Percentiles rank a stretch among this genome's conserved stretches.
Evolutionary conservation across 2,329 filamentous ascomycete species (phyloP).

Genomic region (Didymella sp.): DNA sequence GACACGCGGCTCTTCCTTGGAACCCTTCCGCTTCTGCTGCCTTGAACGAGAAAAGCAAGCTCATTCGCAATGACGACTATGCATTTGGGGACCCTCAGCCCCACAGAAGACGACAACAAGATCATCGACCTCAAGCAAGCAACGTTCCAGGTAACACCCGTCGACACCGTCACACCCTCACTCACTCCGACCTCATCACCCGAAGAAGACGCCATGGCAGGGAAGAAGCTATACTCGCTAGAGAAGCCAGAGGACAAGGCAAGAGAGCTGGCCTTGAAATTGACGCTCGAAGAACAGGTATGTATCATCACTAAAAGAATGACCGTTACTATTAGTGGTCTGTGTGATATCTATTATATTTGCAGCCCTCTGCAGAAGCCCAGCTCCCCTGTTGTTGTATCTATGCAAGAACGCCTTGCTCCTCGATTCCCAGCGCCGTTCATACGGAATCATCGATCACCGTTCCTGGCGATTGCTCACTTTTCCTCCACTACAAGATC

Average conservation of each 20-base stretch:
- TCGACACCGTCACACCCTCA: constrained; percentile 34
- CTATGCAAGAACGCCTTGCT: background rate
- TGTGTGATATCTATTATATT: background rate
- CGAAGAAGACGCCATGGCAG: constrained; percentile 40
- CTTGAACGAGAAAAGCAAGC: constrained; percentile 26
- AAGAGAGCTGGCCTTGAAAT: constrained; percentile 43
- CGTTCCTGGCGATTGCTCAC: background rate
- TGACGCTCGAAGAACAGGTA: constrained; percentile 51
- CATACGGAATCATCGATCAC: background rate
- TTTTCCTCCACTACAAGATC: background rate
- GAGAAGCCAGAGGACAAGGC: constrained; percentile 46
- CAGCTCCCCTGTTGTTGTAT: background rate
- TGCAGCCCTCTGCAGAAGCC: background rate
- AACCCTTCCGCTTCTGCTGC: constrained; percentile 28
- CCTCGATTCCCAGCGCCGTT: too few relatives aligned
- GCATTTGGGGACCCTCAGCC: constrained; percentile 39
- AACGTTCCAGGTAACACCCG: constrained; percentile 39
- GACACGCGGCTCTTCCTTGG: constrained; percentile 38
- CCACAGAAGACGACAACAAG: constrained; percentile 33
- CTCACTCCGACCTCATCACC: constrained; percentile 38
- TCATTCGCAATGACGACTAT: constrained; percentile 43
- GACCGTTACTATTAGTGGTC: background rate
- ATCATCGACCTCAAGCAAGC: constrained; percentile 45
- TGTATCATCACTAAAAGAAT: constrained; percentile 14
- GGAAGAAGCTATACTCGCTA: constrained; percentile 43